Conservation (phyloP, 768 basidiomycete species). For the Dendrothele bispora region DNA sequence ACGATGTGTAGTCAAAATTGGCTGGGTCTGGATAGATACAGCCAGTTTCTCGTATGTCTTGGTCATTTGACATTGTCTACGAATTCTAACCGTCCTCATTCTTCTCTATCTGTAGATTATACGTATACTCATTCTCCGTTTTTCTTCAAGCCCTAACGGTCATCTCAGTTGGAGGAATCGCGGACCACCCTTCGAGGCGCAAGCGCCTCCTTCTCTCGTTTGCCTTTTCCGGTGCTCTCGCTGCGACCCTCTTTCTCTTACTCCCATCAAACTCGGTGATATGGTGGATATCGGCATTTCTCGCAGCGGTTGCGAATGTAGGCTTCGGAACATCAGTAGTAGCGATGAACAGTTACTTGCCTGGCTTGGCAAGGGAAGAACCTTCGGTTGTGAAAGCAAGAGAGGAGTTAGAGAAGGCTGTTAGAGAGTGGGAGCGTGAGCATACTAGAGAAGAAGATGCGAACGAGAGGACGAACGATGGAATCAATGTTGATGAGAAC, state of each 20-base stretch:
- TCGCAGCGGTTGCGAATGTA: slow-evolving; percentile 80
- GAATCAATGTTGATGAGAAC: too few species aligned
- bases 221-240: slow-evolving; percentile 66
- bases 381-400: slow-evolving; percentile 52
- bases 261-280: slow-evolving; percentile 69
- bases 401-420: slow-evolving; percentile 27
- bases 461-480: not conserved
- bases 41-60: slow-evolving; percentile 82
- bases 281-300: slow-evolving; percentile 67
- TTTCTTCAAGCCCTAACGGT: slow-evolving; percentile 91
- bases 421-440: not conserved
- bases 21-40: slow-evolving; percentile 85
- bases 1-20: slow-evolving; percentile 80
- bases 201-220: slow-evolving; percentile 78
- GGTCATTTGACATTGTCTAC: not conserved
- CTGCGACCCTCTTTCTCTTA: slow-evolving; percentile 70
- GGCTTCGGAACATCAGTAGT: slow-evolving; percentile 86
- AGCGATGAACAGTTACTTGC: slow-evolving; percentile 89
- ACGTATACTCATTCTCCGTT: slow-evolving; percentile 86
- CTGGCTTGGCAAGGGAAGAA: slow-evolving; percentile 64
- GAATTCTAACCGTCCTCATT: not conserved
- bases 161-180: slow-evolving; percentile 90
- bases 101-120: slow-evolving; percentile 52
- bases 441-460: not conserved
- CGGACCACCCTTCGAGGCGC: slow-evolving; percentile 84